These are phyloP conservation scores for Xerocomellus dryophilus DNA, from an alignment of 768 basidiomycete species.

Conservation along the genomic window DNA sequence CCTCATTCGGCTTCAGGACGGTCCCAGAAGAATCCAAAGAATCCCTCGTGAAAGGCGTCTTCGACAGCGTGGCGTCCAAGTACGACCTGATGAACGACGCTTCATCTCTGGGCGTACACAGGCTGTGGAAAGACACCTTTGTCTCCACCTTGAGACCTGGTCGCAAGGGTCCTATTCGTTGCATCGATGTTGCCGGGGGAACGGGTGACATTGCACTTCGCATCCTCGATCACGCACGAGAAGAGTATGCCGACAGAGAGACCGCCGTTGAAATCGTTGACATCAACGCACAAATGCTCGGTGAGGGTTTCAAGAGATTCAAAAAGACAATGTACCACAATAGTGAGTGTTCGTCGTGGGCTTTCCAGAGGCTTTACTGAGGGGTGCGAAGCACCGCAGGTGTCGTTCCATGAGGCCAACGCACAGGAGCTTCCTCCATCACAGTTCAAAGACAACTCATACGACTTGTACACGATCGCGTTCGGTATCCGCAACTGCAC, in stretches of 20 bases:
- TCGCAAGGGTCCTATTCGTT: conserved; percentile 66
- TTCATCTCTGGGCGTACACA: conserved; percentile 93
- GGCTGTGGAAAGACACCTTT: conserved; percentile 95
- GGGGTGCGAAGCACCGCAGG: conserved; percentile 69
- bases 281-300: conserved; percentile 93
- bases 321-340: conserved; percentile 98
- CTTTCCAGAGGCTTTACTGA: conserved; percentile 1
- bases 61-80: conserved; percentile 90
- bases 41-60: conserved; percentile 85
- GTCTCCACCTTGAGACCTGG: conserved; percentile 76
- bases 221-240: conserved; percentile 86
- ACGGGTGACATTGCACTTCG: conserved; percentile 97
- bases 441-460: conserved; percentile 75
- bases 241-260: conserved; percentile 87
- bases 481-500: conserved; percentile 99
- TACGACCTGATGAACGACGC: conserved; percentile 99
- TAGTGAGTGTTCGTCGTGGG: conserved; percentile 50
- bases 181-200: conserved; percentile 95
- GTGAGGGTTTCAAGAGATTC: conserved; percentile 85
- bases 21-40: conserved; percentile 88
- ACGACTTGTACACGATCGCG: conserved; percentile 97
- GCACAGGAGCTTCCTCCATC: conserved; percentile 73
- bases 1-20: conserved; percentile 92
- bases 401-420: conserved; percentile 90
- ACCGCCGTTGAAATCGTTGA: conserved; percentile 88